Percentiles rank a stretch among this genome's conserved stretches.
Evolutionary conservation across 192 early-diverging fungal species (phyloP).

Genomic region (Dissophora ornata): DNA sequence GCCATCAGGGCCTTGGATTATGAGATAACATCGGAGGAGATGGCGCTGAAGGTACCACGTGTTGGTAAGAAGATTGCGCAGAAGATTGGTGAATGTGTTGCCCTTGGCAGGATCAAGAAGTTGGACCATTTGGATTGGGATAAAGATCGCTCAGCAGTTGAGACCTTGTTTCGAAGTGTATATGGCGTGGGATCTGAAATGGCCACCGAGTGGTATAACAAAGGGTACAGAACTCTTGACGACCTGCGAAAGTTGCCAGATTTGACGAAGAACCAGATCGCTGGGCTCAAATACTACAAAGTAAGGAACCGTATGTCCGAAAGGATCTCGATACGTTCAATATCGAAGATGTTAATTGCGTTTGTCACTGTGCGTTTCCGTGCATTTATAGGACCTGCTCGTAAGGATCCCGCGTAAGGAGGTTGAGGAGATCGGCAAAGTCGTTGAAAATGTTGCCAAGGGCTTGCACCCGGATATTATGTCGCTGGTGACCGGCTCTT

Average conservation of each 20-base stretch:
- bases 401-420: conserved; percentile 51
- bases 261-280: conserved; percentile 37
- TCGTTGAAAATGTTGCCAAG: conserved; percentile 23
- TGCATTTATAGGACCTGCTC: conserved; percentile 33
- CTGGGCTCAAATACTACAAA: conserved; percentile 35
- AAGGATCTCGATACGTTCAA: too few species aligned
- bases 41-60: conserved; percentile 46
- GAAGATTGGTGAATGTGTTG: conserved; percentile 46
- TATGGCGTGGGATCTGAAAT: conserved; percentile 47
- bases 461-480: conserved; percentile 40
- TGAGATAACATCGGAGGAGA: conserved; percentile 51
- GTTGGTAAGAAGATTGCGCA: conserved; percentile 53
- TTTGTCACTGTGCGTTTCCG: too few species aligned
- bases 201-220: conserved; percentile 47
- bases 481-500: conserved; percentile 48
- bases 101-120: conserved; percentile 45
- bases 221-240: conserved; percentile 38
- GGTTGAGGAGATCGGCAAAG: conserved; percentile 41
- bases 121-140: conserved; percentile 49
- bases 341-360: too few species aligned
- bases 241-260: conserved; percentile 30
- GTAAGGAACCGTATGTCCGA: conserved; percentile 18
- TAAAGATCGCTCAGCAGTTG: conserved; percentile 22
- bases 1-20: conserved; percentile 49
- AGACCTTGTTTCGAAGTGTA: conserved; percentile 33